Base-by-base conservation (phyloP, 2,329 filamentous ascomycete species). In the Cordyceps sp. region DNA sequence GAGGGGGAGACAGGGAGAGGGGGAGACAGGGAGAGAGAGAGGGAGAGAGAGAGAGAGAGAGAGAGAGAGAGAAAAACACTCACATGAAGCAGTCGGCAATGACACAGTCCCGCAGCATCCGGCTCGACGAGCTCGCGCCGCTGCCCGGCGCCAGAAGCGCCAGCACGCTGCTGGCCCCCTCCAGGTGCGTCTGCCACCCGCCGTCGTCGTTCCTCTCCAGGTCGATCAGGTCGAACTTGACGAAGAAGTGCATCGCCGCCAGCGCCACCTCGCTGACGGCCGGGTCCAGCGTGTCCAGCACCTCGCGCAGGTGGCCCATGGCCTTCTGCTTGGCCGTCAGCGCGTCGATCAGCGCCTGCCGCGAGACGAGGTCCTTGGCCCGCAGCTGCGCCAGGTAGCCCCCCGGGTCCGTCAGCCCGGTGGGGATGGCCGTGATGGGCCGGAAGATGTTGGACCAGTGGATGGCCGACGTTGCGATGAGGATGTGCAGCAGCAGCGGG, bases 191-290 rank as follows among this genome's bases (percentile, higher is more conserved):
- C 38, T 55, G 55, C 62, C 62, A 66, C 35, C 52, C 51, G 33
- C 49, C 54, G 6, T 53, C 49, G 15, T 49, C 53, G 16, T 51
- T 51, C 36, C 52, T 55, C 10, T 62, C 58, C 10, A 62, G 45
- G 37, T 66, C 62, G 29, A 66, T 60, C n/a, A 66, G 48, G 31
- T 65, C 53, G 36, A 66, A 62, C 36, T 64, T 63, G 45, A 66
- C 53, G 35, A 66, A 64, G 43, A 66, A 65, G 31, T 65, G 54
- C 35, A 64, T 57, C 2, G 62, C 60, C 8, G 61, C 61, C 13
- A 66, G 47, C 19, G 61, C 47, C 21, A 63, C 57, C 38, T 65
- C 61, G 29, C 54, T 59, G n/a, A 57, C 58, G 2, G 49, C 53
- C 6, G 53, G 46, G 32, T 58, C 50, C 25, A 52, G 42, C 14